Percentiles rank a stretch among this genome's conserved stretches.
Conservation (phyloP, 805 yeast species). For the Maudiozyma saulgeensis region DNA sequence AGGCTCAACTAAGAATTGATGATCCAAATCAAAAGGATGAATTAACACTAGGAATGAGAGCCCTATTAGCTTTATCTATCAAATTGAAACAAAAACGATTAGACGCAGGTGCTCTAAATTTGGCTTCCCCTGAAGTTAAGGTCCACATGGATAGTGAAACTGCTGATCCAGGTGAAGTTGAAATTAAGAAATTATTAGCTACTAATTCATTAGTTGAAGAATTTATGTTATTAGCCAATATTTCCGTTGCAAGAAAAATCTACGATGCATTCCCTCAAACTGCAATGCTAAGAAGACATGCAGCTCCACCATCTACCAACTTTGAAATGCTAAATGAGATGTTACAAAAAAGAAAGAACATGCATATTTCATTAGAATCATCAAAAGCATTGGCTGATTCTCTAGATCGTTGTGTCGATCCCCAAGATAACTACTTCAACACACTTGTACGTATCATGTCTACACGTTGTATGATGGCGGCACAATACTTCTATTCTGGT, state of each 20-base stretch:
- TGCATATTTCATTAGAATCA: constrained; percentile 69
- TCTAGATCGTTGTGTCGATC: constrained; percentile 77
- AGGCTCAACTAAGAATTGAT: constrained; percentile 87
- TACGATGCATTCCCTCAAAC: constrained; percentile 93
- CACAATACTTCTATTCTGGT: constrained; percentile 92
- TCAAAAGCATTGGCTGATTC: constrained; percentile 92
- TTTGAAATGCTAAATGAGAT: constrained; percentile 86
- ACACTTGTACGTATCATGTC: constrained; percentile 93
- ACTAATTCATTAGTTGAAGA: constrained; percentile 97
- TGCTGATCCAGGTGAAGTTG: constrained; percentile 92
- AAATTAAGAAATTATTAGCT: constrained; percentile 75
- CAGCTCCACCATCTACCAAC: constrained; percentile 91
- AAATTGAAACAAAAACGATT: constrained; percentile 75
- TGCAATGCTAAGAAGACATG: constrained; percentile 96
- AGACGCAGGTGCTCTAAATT: constrained; percentile 91
- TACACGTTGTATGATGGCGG: constrained; percentile 98
- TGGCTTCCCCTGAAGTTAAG: constrained; percentile 97
- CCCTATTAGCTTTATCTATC: constrained; percentile 68
- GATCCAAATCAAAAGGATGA: constrained; percentile 70
- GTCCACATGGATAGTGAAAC: constrained; percentile 96
- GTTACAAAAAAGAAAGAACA: constrained; percentile 68
- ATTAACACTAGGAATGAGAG: constrained; percentile 81
- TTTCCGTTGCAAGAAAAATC: constrained; percentile 88
- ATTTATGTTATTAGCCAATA: constrained; percentile 95
- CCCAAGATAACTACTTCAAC: constrained; percentile 80